phyloP scores from a whole-genome alignment of 257 asterid species.

The Solanum piurae region DNA sequence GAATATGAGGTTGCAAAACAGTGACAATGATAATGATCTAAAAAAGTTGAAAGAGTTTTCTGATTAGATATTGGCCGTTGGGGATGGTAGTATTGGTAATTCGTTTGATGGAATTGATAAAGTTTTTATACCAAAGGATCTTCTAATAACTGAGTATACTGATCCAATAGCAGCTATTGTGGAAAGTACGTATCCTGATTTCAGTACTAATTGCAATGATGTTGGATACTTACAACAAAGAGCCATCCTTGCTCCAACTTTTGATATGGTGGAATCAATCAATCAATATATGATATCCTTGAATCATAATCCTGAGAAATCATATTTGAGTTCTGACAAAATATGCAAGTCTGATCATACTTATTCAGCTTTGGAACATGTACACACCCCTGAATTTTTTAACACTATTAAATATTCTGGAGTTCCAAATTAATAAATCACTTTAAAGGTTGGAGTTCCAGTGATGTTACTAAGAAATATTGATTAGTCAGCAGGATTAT shows the following conservation, averaged over 20 bases:
- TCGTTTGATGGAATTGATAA: not conserved
- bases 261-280: not conserved
- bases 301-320: not conserved
- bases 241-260: not conserved
- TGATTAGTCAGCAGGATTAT: not conserved
- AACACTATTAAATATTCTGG: not conserved
- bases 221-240: too few species aligned
- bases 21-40: too few species aligned
- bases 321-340: too few species aligned
- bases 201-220: too few species aligned
- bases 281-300: too few species aligned
- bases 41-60: too few species aligned
- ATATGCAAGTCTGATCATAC: not conserved
- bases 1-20: not conserved
- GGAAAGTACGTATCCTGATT: not conserved
- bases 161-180: not conserved
- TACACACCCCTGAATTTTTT: not conserved
- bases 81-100: not conserved
- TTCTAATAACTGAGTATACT: not conserved
- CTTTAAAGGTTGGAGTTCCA: not conserved
- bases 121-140: too few species aligned
- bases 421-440: not conserved
- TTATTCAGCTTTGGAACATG: not conserved
- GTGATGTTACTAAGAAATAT: not conserved
- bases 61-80: not conserved